Evolutionary conservation across 1,284 basidiomycete species (phyloP).

Genomic region (Rhodotorula sp.): DNA sequence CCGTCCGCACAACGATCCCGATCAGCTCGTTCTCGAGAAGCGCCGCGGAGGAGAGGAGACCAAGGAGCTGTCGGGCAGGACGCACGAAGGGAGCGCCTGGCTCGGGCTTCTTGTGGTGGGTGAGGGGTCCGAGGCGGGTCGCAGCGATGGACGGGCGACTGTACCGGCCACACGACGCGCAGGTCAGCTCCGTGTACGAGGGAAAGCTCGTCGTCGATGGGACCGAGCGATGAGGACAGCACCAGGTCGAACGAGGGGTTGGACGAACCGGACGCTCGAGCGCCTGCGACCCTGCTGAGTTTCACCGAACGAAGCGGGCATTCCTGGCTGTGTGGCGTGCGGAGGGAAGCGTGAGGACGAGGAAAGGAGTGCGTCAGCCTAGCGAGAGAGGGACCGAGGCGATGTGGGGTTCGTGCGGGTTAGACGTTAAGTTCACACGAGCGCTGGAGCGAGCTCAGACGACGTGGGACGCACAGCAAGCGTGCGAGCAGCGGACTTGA

Average conservation of each 20-base stretch:
- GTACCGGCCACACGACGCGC: neutral
- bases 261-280: constrained; percentile 19
- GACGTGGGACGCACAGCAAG: neutral
- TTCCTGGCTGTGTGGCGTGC: neutral
- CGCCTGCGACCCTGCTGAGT: constrained; percentile 11
- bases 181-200: neutral
- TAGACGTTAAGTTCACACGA: too few species aligned
- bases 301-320: constrained; percentile 8
- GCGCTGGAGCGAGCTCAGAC: too few species aligned
- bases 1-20: too few species aligned
- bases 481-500: neutral
- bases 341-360: neutral
- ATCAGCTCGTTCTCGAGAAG: neutral
- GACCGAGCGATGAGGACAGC: neutral
- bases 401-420: too few species aligned
- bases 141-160: constrained; percentile 27
- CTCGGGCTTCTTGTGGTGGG: constrained; percentile 21
- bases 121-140: constrained; percentile 25
- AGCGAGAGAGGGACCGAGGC: too few species aligned
- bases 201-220: neutral
- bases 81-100: constrained; percentile 20
- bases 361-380: neutral
- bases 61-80: neutral
- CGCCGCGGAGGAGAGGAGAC: too few species aligned
- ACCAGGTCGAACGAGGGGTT: neutral